Percentiles rank a stretch among this genome's conserved stretches.
These are phyloP conservation scores for Penicillium sp. DNA, from an alignment of 2,329 filamentous ascomycete species.

Conservation along the genomic window DNA sequence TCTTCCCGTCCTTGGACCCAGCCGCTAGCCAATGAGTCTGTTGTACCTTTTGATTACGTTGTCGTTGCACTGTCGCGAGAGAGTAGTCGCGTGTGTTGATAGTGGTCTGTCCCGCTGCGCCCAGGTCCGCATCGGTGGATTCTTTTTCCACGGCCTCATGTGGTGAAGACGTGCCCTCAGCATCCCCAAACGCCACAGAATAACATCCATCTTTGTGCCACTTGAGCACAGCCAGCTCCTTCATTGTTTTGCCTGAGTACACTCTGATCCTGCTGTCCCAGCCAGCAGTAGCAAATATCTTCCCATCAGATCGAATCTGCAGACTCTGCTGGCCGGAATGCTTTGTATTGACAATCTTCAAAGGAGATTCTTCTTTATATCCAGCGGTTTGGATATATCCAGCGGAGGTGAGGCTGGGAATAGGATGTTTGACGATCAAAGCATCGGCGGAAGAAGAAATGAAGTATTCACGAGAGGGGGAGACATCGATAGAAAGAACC, in stretches of 20 bases:
- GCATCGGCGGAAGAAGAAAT: conserved; percentile 82
- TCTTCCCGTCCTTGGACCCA: conserved; percentile 90
- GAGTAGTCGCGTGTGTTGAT: conserved; percentile 18
- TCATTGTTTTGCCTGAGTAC: conserved; percentile 76
- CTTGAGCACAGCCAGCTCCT: conserved; percentile 85
- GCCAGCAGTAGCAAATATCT: conserved; percentile 83
- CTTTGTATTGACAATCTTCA: conserved; percentile 70
- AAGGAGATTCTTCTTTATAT: conserved; percentile 42
- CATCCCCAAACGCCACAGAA: conserved; percentile 67
- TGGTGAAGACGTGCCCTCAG: conserved; percentile 21
- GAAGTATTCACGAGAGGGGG: conserved; percentile 56
- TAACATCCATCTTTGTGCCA: conserved; percentile 93
- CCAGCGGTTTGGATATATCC: conserved; percentile 10
- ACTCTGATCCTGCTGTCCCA: conserved; percentile 84
- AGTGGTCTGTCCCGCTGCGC: conserved; percentile 3
- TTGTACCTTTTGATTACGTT: conserved; percentile 63
- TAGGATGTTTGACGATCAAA: conserved; percentile 70
- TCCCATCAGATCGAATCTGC: conserved; percentile 72
- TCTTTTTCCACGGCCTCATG: not conserved
- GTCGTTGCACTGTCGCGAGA: conserved; percentile 58
- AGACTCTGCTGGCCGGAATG: conserved; percentile 89
- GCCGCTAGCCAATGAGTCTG: conserved; percentile 83
- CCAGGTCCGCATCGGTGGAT: not conserved
- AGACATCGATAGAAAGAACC: conserved; percentile 69
- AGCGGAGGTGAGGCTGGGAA: conserved; percentile 43